Evolutionary conservation across 495 filamentous ascomycete genomes (phyloP), one percentile per base, ranked within the genome.

Genomic region (Penicillium taxi): DNA sequence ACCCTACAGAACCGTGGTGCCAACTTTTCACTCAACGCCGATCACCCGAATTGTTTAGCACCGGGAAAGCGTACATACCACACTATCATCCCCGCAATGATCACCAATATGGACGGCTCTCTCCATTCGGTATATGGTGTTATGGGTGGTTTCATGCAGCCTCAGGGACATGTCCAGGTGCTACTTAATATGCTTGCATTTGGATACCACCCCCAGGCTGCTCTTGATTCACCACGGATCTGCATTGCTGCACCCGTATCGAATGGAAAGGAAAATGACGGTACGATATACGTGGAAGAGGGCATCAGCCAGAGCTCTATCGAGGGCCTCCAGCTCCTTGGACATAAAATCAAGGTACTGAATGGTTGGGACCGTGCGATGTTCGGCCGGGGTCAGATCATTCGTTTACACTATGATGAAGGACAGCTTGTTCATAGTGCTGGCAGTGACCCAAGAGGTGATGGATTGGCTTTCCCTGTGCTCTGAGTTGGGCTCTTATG

Each of bases 131-230:
- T 12, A 3, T 35, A 23, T 16, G 32, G 32, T 6, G 32, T 35
- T 0, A 35, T 35, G 32, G 32, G 32, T 35, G 32, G 32, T 6
- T 35, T 35, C 16, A 35, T 35, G 32, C 32, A 35, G 32, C 32
- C 32, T 9, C 32, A 35, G 20, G 32, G 32, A 2, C 32, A 35
- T 24, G 32, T 35, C 1, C 32, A 35, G 20, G 20, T 35, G 1
- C 11, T 35, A n/a, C 2, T 35, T n/a, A 35, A 35, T 24, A 35
- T 35, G 32, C n/a, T 35, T 1, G 20, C 8, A 13, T 35, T 35
- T 22, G 32, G 32, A 5, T 23, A 23, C 20, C 23, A 14, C 11
- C 21, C 32, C 1, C 32, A 35, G 6, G 20, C 23, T 6, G 32
- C 32, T 3, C n/a, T 35, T 4, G 32, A 35, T 35, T 19, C 32